Evolutionary conservation across 805 yeast species (phyloP).

Genomic region (Lachancea sp.): DNA sequence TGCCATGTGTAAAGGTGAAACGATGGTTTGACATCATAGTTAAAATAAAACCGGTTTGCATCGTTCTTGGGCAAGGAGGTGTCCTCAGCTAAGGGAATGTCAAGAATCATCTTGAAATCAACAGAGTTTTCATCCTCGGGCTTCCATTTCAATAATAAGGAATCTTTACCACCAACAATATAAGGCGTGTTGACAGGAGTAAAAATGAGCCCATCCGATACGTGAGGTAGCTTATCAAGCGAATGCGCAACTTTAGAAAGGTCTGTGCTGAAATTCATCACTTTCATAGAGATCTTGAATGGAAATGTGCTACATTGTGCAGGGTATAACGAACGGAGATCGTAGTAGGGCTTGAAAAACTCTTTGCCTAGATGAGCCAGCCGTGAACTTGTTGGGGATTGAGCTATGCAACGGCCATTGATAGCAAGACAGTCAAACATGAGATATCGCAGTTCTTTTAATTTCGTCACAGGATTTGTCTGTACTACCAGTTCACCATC

Average conservation of each 20-base stretch:
- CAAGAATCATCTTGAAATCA: conserved; percentile 66
- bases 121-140: conserved; percentile 93
- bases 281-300: conserved; percentile 77
- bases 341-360: conserved; percentile 75
- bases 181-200: conserved; percentile 89
- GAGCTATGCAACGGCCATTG: conserved; percentile 65
- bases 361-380: conserved; percentile 79
- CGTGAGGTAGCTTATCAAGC: conserved; percentile 70
- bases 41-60: conserved; percentile 64
- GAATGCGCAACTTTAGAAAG: conserved; percentile 68
- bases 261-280: conserved; percentile 79
- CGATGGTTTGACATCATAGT: conserved; percentile 75
- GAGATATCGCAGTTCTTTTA: conserved; percentile 66
- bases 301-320: conserved; percentile 72
- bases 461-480: conserved; percentile 44
- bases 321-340: conserved; percentile 62
- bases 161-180: conserved; percentile 75
- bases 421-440: conserved; percentile 89
- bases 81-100: conserved; percentile 32
- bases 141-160: conserved; percentile 86
- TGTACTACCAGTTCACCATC: conserved; percentile 93
- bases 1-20: conserved; percentile 71
- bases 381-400: conserved; percentile 70
- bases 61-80: conserved; percentile 42
- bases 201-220: conserved; percentile 88